Base-by-base conservation (phyloP, 305 asterid genomes). In the Solanum chacoense region DNA sequence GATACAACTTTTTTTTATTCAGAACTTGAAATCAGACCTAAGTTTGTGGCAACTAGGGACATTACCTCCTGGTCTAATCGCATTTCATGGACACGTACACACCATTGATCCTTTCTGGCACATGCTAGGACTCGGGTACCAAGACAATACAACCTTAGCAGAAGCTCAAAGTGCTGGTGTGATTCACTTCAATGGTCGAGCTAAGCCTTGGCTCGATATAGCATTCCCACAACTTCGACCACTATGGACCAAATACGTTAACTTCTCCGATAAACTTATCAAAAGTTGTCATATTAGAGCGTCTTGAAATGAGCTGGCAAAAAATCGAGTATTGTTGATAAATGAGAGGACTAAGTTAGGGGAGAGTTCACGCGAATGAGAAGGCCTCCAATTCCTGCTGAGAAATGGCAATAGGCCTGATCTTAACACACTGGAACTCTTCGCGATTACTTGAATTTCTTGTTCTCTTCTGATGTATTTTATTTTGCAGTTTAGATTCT, bases 1-100 rank as follows among this genome's bases (percentile, higher is more conserved):
- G 31, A 59, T 65, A 67, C 34, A 20, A 11, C 37, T 59, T 2
- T 0, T 85, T 36, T 45, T 16, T 45, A 6, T 89, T 92, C 99
- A 97, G 99, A 97, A 97, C 92, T 55, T 96, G 90, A 97, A 95
- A 89, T 97, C 99, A 28, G 98, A 97, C 88, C 90, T 96, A 73
- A 97, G 99, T 92, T 93, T 97, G 91, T 97, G 99, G 99, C 99
- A 96, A 89, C 95, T 97, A 65, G 99, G 99, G 83, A 96, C 99
- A 34, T 89, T 96, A 85, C 99, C 99, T 89, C 99, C 98, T 0
- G 99, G 99, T 71, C 92, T 97, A 42, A 97, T 97, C 76, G 98
- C 99, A 59, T 97, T 97, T 90, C 98, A 91, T 20, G 96, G 98
- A 37, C 98, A 97, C 67, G 96, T 96, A 83, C 96, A 93, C 7